These are phyloP conservation scores for Lentinus tigrinus DNA, from an alignment of 768 basidiomycete genomes.

Conservation along the genomic window DNA sequence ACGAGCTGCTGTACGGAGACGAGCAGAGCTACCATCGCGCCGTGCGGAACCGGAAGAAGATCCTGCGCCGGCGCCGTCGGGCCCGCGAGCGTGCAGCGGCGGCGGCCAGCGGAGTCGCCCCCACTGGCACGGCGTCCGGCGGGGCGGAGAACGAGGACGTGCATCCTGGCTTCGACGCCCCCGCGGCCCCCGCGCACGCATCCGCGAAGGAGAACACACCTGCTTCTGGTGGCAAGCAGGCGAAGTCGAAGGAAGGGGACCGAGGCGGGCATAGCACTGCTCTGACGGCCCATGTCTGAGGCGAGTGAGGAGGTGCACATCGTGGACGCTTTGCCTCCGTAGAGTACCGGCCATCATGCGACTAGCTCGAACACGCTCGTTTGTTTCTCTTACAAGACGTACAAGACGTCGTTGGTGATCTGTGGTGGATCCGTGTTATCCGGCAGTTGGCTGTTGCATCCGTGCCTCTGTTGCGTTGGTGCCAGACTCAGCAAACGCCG, in stretches of 20 bases:
- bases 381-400: too few relatives aligned
- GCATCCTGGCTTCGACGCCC: conserved; percentile 3
- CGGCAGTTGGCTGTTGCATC: too few relatives aligned
- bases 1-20: conserved; percentile 87
- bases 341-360: too few relatives aligned
- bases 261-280: background rate
- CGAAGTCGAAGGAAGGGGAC: conserved; percentile 22
- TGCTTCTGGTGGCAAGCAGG: conserved; percentile 16
- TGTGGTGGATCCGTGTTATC: too few relatives aligned
- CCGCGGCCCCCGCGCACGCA: conserved; percentile 15
- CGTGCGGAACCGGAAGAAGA: conserved; percentile 73
- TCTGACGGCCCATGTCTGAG: too few relatives aligned
- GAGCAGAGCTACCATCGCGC: conserved; percentile 63
- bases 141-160: conserved; percentile 26
- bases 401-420: background rate
- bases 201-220: conserved; percentile 31
- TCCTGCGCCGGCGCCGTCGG: conserved; percentile 64
- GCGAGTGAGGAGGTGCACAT: too few relatives aligned
- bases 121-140: conserved; percentile 28
- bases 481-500: too few relatives aligned
- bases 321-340: too few relatives aligned
- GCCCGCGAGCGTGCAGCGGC: conserved; percentile 68
- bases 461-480: background rate
- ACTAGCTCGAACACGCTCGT: too few relatives aligned
- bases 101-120: conserved; percentile 45